A percentile compares a stretch with the other conserved stretches of the same genome.
Conservation (phyloP, 225 moss, liverwort and hornwort species). For the Sphagnum tenellum region DNA sequence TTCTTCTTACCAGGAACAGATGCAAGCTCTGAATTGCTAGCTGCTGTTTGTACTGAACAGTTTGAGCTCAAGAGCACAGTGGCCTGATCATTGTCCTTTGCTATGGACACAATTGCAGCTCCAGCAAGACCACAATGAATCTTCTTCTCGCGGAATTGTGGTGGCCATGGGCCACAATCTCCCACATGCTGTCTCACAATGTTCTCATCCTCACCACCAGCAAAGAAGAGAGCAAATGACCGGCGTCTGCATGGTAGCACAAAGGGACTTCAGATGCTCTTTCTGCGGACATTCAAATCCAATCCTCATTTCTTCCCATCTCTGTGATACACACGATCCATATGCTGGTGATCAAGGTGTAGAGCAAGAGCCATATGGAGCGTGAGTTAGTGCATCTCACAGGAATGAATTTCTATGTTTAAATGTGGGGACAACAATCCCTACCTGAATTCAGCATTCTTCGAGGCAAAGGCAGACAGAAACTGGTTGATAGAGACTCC, state of each 20-base stretch:
- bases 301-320: too few relatives aligned
- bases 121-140: constrained; percentile 39
- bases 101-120: constrained; percentile 29
- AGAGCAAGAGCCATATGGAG: too few relatives aligned
- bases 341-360: too few relatives aligned
- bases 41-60: too few relatives aligned
- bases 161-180: constrained; percentile 49
- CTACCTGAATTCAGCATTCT: constrained; percentile 53
- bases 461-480: constrained; percentile 48
- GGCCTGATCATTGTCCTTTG: constrained; percentile 7
- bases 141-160: constrained; percentile 49
- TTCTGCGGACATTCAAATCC: too few relatives aligned
- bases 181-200: constrained; percentile 37
- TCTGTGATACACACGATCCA: too few relatives aligned
- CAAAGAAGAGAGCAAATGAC: constrained; percentile 50
- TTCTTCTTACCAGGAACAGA: too few relatives aligned
- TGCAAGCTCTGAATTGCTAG: too few relatives aligned
- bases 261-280: background rate
- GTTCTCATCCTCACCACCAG: constrained; percentile 46
- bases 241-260: constrained; percentile 29
- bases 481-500: constrained; percentile 54
- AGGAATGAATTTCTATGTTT: too few relatives aligned
- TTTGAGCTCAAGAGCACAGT: background rate
- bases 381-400: too few relatives aligned
- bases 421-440: background rate